These are phyloP conservation scores for Turnera subulata DNA, from an alignment of 345 rosid genomes.

Conservation along the genomic window DNA sequence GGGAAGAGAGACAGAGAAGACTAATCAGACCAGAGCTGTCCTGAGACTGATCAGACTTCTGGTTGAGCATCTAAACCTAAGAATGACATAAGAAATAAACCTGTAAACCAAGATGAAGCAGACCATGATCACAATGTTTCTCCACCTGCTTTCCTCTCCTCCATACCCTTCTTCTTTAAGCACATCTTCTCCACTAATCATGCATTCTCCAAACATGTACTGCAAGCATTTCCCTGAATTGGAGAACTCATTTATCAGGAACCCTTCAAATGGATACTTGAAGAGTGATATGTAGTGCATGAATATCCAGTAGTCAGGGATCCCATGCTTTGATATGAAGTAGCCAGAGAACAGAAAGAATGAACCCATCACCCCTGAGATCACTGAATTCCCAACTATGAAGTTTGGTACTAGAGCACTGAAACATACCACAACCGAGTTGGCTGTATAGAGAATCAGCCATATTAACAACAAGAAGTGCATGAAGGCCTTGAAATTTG, in stretches of 20 bases:
- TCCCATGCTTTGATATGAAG: constrained; percentile 76
- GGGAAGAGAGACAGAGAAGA: not conserved
- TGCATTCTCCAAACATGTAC: constrained; percentile 58
- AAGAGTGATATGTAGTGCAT: constrained; percentile 89
- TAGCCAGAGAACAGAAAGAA: constrained; percentile 94
- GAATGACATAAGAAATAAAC: constrained; percentile 69
- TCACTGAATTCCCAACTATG: constrained; percentile 85
- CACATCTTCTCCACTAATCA: constrained; percentile 60
- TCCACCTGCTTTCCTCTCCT: constrained; percentile 62
- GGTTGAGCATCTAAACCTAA: constrained; percentile 68
- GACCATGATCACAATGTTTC: constrained; percentile 69
- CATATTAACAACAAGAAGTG: constrained; percentile 79
- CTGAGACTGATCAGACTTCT: constrained; percentile 41
- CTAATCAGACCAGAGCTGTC: constrained; percentile 23
- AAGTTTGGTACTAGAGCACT: constrained; percentile 89
- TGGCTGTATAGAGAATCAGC: constrained; percentile 92
- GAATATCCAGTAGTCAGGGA: constrained; percentile 87
- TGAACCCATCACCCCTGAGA: constrained; percentile 94
- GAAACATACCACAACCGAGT: constrained; percentile 91
- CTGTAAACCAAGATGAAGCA: constrained; percentile 73
- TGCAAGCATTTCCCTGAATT: constrained; percentile 68
- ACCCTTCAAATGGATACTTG: constrained; percentile 96
- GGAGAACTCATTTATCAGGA: constrained; percentile 89
- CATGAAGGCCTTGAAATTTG: constrained; percentile 56
- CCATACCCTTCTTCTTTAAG: constrained; percentile 73